Evolutionary conservation across 768 basidiomycete species (phyloP), one percentile per base, ranked within the genome.

Genomic region (Coprinopsis strossmayeri): DNA sequence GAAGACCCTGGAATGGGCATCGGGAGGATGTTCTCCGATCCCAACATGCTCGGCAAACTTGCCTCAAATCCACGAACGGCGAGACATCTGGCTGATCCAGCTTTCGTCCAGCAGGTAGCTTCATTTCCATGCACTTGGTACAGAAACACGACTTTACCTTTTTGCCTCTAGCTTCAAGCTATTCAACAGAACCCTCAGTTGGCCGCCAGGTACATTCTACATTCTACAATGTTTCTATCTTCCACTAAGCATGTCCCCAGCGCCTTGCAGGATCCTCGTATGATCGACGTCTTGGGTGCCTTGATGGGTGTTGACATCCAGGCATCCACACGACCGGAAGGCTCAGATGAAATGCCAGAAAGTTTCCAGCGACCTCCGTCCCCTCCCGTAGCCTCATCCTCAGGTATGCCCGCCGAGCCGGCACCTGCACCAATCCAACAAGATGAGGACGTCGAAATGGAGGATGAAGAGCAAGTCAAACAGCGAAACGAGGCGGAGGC

Each of bases 241-340:
- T 17, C 15, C 34, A 48, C 25, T 35, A 35, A 45, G 13, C 25
- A 21, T 13, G 20, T 11, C 21, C 50, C 30, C 55, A 81, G 77
- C 38, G 75, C 80, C 58, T 63, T 88, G 56, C 69, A 79, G 52
- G 94, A 97, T 66, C 82, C 94, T 28, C 80, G 94, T 50, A 92
- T 96, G 91, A 90, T 92, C 64, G 86, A 90, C 60, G 92, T 92
- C 13, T 72, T 97, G 37, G 94, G 94, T 51, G 94, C 82, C 10
- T 76, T 91, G 49, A 91, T 97, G 87, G 91, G 91, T 27, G 76
- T 97, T 56, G 91, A 97, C 67, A 78, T 97, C 67, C 83, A 89
- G 66, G 91, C 86, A 49, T 86, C 89, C 64, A 74, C 80, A 45
- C 76, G 92, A 7, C 82, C 87, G 11, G 89, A 90, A 70, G 92